A percentile compares a stretch with the other conserved stretches of the same genome.
phyloP scores from a whole-genome alignment of 2,329 filamentous ascomycete species.

The Alternaria burnsii region DNA sequence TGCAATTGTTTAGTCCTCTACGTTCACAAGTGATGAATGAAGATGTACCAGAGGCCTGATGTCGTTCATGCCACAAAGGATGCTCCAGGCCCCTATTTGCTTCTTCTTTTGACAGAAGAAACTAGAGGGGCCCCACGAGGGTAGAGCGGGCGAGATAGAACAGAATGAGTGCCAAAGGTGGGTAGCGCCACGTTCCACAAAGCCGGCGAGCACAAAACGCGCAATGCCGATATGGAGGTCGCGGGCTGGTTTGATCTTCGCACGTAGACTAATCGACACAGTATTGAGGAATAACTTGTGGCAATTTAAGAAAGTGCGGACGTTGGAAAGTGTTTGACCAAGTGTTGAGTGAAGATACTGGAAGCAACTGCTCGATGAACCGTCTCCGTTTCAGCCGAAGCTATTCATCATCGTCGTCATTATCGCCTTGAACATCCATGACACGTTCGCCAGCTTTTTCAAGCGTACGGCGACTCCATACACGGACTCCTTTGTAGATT shows the following conservation, averaged over 20 bases:
- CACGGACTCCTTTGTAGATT: constrained; percentile 82
- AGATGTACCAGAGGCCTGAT: constrained; percentile 38
- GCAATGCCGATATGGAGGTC: constrained; percentile 36
- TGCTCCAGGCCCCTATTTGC: constrained; percentile 20
- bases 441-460: constrained; percentile 81
- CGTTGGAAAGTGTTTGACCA: background rate
- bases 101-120: background rate
- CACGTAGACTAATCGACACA: constrained; percentile 96
- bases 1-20: background rate
- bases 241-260: constrained; percentile 70
- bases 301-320: constrained; percentile 97
- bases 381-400: constrained; percentile 11
- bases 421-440: constrained; percentile 77
- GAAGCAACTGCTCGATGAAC: background rate
- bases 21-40: background rate
- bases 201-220: constrained; percentile 46
- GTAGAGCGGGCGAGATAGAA: constrained; percentile 32
- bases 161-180: constrained; percentile 34
- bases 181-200: constrained; percentile 39
- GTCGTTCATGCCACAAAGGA: constrained; percentile 31
- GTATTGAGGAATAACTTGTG: constrained; percentile 74
- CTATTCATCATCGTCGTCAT: constrained; percentile 60
- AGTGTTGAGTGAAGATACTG: background rate
- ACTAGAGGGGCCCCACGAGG: background rate
- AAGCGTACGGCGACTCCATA: constrained; percentile 75